Evolutionary conservation across 2,329 filamentous ascomycete species (phyloP), one percentile per base, ranked within the genome.

Genomic region (Parafenestella ontariensis): DNA sequence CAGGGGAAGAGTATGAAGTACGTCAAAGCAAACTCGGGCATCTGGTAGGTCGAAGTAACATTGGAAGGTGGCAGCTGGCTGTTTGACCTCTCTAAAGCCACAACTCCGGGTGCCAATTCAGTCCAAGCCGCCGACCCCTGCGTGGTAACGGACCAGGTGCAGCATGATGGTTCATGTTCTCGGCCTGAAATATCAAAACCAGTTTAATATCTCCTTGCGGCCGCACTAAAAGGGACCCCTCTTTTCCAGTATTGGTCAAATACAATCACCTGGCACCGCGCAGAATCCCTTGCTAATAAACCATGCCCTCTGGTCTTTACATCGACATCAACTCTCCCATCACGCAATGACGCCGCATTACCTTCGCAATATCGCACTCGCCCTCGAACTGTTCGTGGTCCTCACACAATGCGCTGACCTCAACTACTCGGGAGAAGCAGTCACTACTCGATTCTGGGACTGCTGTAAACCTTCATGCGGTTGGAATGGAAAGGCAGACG

Each of bases 381-480:
- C 61, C 39, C 49, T 71, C 49, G 56, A 61, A 24, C 58, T 74
- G 13, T 64, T 74, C 46, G 54, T 61, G 8, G 45, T 65, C 39
- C 46, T 64, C 43, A 55, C 60, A 36, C 62, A 60, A 43, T 50
- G 58, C 44, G 48, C 63, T 5, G 45, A 61, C 42, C 62, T 70
- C 46, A 65, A 70, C 48, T 62, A 69, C 49, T 67, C 63, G 36
- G 71, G 73, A 29, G 64, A 69, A 37, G 71, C 71, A 15, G 36
- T 73, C 36, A 76, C 73, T 11, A 74, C 71, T 37, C 71, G 73
- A 10, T 76, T 69, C 58, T 76, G 72, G 72, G 87, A 90, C 71
- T 90, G 88, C 78, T 90, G 87, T 78, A 90, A 91, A 79, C 83
- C 87, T 21, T 87, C 85, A 18, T 90, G 87, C 71, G 79, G 80